Percentiles rank a stretch among this genome's conserved stretches.
Conservation (phyloP, 805 yeast species). For the Hanseniaspora valbyensis region DNA sequence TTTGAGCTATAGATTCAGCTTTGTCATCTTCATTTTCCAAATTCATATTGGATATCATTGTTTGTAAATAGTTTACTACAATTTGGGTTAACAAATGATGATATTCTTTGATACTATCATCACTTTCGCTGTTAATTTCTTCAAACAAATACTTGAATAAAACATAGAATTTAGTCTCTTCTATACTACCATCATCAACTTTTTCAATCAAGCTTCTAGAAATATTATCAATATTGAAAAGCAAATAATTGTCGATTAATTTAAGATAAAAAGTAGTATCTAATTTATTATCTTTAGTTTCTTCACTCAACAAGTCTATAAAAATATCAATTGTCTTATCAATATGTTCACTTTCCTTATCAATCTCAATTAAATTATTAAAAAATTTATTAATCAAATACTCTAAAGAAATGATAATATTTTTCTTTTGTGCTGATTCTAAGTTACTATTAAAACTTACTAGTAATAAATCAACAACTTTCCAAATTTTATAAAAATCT, state of each 20-base stretch:
- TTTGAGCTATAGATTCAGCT: not conserved
- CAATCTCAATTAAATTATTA: conserved; percentile 1
- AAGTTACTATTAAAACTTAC: not conserved
- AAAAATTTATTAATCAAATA: conserved; percentile 9
- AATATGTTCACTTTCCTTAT: not conserved
- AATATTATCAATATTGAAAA: conserved; percentile 6
- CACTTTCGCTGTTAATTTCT: not conserved
- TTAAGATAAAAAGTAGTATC: not conserved
- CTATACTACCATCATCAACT: not conserved
- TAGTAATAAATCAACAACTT: not conserved
- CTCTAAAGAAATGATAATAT: conserved; percentile 10
- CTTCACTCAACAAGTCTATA: not conserved
- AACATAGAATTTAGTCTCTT: not conserved
- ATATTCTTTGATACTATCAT: not conserved
- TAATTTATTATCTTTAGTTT: not conserved
- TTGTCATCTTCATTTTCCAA: not conserved
- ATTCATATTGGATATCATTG: conserved; percentile 1
- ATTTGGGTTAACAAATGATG: not conserved
- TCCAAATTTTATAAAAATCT: conserved; percentile 6
- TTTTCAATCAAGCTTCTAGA: not conserved
- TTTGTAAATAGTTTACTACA: not conserved
- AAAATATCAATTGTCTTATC: not conserved
- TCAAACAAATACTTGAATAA: not conserved
- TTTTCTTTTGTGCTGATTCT: conserved; percentile 1
- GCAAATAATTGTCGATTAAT: conserved; percentile 9